phyloP scores from a whole-genome alignment of 164 flowering plant genomes.

The Vitis labrusca region DNA sequence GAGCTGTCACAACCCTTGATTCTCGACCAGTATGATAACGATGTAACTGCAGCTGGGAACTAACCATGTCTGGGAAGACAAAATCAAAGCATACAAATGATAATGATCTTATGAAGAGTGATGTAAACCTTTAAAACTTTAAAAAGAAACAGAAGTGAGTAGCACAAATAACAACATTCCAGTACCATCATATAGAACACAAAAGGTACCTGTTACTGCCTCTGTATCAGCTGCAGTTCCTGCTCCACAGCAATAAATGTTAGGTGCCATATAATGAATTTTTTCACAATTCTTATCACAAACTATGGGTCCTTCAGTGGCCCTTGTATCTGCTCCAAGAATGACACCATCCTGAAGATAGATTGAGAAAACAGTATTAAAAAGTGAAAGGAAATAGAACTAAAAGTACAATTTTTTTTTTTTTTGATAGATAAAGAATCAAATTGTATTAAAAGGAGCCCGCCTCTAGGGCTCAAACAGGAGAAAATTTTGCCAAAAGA shows the following conservation, averaged over 20 bases:
- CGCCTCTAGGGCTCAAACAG: no score
- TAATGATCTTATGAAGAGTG: neutral
- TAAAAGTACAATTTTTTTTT: neutral
- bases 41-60: constrained; percentile 55
- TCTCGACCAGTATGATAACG: constrained; percentile 88
- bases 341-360: constrained; percentile 85
- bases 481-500: no score
- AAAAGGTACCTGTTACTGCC: constrained; percentile 81
- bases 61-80: no score
- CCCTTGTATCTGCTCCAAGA: constrained; percentile 97
- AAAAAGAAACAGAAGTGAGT: neutral
- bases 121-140: neutral
- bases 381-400: neutral
- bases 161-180: neutral
- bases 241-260: constrained; percentile 95
- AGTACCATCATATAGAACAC: neutral
- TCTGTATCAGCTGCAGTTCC: constrained; percentile 99
- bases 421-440: no score
- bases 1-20: constrained; percentile 89
- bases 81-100: no score
- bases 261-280: constrained; percentile 98
- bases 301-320: constrained; percentile 95
- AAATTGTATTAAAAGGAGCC: no score
- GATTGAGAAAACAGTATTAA: neutral
- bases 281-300: constrained; percentile 95